Evolutionary conservation across 129 eudicot species (phyloP).

Genomic region (Daucus carota): DNA sequence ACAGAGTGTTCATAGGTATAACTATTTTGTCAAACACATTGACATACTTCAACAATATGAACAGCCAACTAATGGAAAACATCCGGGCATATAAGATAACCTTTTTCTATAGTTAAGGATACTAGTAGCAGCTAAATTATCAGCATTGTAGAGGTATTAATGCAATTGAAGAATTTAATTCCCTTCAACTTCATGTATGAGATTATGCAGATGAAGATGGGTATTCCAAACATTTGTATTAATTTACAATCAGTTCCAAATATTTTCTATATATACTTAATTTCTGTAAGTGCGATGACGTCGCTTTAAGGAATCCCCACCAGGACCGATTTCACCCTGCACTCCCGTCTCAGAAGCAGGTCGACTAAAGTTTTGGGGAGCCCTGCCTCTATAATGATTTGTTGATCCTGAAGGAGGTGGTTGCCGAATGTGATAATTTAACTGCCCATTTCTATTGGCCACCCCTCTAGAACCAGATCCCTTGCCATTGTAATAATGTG

Average conservation of each 20-base stretch:
- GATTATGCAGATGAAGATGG: neutral
- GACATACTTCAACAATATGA: no score
- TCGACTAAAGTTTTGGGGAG: neutral
- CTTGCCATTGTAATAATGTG: slow-evolving; percentile 18
- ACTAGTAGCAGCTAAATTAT: no score
- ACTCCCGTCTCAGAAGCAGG: slow-evolving; percentile 10
- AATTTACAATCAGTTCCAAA: neutral
- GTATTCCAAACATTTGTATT: neutral
- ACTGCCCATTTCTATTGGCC: neutral
- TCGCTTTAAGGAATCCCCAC: slow-evolving; percentile 32
- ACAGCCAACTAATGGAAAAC: no score
- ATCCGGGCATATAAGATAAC: no score
- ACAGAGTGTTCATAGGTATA: no score
- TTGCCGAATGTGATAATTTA: slow-evolving; percentile 10
- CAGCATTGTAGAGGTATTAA: neutral
- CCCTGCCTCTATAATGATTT: slow-evolving; percentile 5
- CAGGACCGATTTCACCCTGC: slow-evolving; percentile 16
- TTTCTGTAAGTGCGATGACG: slow-evolving; percentile 23
- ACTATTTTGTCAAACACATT: no score
- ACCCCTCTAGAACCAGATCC: neutral
- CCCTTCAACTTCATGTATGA: neutral
- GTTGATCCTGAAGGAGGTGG: slow-evolving; percentile 4
- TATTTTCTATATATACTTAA: slow-evolving; percentile 7
- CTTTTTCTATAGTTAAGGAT: no score
- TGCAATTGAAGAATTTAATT: neutral